phyloP scores from a whole-genome alignment of 371 early-diverging fungal species.

The Mucor velutinosus region DNA sequence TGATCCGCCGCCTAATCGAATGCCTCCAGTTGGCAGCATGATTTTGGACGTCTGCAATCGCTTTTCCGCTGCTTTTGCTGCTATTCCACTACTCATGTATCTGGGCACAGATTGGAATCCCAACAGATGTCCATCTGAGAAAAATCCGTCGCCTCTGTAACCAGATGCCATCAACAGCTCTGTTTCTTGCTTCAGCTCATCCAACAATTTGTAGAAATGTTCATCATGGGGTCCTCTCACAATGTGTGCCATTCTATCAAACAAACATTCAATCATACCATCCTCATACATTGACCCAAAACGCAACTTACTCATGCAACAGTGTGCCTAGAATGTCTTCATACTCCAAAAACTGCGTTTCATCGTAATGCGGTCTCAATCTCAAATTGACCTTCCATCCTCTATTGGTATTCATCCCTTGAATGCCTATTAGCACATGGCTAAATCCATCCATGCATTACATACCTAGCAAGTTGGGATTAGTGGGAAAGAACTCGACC shows the following conservation, averaged over 20 bases:
- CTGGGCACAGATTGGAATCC: constrained; percentile 31
- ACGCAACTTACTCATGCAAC: constrained; percentile 61
- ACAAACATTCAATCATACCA: background rate
- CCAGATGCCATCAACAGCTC: constrained; percentile 49
- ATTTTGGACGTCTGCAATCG: constrained; percentile 34
- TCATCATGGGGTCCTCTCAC: constrained; percentile 69
- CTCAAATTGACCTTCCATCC: constrained; percentile 63
- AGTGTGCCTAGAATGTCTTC: constrained; percentile 66
- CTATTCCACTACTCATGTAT: constrained; percentile 24
- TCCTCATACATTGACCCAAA: background rate
- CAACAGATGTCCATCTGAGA: constrained; percentile 35
- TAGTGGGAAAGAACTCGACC: constrained; percentile 63
- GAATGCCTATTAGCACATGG: background rate
- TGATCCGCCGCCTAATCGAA: constrained; percentile 44
- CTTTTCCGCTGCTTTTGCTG: constrained; percentile 56
- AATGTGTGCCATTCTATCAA: constrained; percentile 56
- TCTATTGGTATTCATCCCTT: constrained; percentile 63
- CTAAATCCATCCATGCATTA: background rate
- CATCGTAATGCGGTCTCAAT: constrained; percentile 53
- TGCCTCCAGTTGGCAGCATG: constrained; percentile 57
- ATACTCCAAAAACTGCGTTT: constrained; percentile 51
- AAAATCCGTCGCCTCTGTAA: constrained; percentile 57
- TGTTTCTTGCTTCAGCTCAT: constrained; percentile 56
- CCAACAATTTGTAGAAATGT: constrained; percentile 59
- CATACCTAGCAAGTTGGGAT: constrained; percentile 54